Percentiles rank a stretch among this genome's conserved stretches.
Conservation (phyloP, 352 stramenopile species). For the Detonula confervacea region DNA sequence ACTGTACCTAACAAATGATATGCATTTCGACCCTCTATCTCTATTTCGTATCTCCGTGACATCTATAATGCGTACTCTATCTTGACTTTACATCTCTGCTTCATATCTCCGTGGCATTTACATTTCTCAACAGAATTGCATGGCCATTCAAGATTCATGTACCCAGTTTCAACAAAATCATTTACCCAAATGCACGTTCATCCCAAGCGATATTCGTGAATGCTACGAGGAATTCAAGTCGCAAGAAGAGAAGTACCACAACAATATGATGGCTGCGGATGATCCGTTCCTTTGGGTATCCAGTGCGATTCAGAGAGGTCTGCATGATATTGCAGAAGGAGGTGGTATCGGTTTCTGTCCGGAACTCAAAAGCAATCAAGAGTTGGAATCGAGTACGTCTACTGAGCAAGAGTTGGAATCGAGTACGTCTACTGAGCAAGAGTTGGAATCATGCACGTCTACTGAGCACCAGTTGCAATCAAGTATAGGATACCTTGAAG, state of each 20-base stretch:
- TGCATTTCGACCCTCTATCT: too few species aligned
- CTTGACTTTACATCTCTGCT: not conserved
- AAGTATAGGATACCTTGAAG: not conserved
- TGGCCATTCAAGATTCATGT: not conserved
- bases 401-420: too few species aligned
- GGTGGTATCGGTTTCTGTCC: not conserved
- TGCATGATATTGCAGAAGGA: not conserved
- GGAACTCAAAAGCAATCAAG: not conserved
- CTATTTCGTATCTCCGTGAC: too few species aligned
- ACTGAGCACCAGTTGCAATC: too few species aligned
- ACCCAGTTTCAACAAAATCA: not conserved
- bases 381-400: too few species aligned
- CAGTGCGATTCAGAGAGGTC: not conserved
- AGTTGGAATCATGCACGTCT: too few species aligned
- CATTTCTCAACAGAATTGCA: slow-evolving; percentile 2
- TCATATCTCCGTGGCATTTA: not conserved
- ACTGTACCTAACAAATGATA: too few species aligned
- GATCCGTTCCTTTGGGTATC: slow-evolving; percentile 1
- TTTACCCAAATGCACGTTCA: not conserved
- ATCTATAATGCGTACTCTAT: too few species aligned
- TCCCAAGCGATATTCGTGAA: not conserved
- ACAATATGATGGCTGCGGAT: not conserved
- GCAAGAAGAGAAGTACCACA: not conserved
- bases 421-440: too few species aligned
- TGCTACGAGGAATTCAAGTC: slow-evolving; percentile 5